A percentile compares a stretch with the other conserved stretches of the same genome.
Conservation (phyloP, 441 rosid genomes). For the Corymbia calophylla region DNA sequence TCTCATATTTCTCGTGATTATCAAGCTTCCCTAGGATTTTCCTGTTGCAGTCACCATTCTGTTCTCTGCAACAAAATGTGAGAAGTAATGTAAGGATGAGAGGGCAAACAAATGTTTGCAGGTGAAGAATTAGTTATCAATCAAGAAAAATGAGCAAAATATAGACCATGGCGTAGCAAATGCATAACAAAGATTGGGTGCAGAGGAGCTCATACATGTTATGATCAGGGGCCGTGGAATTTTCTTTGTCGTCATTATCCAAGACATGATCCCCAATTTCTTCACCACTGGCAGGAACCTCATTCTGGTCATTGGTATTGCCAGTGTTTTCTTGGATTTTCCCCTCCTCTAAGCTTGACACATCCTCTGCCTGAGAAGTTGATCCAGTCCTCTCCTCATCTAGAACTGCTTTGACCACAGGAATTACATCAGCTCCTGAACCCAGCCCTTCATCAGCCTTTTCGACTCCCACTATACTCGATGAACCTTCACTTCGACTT, state of each 20-base stretch:
- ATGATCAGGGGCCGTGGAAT: constrained; percentile 32
- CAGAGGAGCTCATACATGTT: constrained; percentile 39
- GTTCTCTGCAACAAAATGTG: constrained; percentile 24
- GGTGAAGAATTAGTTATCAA: background rate
- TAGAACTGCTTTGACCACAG: background rate
- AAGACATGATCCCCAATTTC: constrained; percentile 8
- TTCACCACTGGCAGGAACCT: background rate
- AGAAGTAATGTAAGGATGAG: background rate
- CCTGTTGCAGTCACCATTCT: constrained; percentile 9
- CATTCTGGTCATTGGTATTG: background rate
- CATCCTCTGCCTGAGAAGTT: background rate
- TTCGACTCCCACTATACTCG: background rate
- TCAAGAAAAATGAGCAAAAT: background rate
- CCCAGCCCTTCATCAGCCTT: background rate
- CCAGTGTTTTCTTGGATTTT: background rate
- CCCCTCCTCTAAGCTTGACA: background rate
- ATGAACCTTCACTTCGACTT: constrained; percentile 1
- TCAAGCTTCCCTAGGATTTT: constrained; percentile 33
- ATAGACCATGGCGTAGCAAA: background rate
- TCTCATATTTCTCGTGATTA: constrained; percentile 19
- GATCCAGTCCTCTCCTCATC: background rate
- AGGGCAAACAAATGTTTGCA: background rate
- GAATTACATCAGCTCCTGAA: background rate
- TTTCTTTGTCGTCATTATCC: constrained; percentile 38
- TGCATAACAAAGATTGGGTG: background rate